These are phyloP conservation scores for Kodamaea sagamina DNA, from an alignment of 805 yeast species.

Conservation along the genomic window DNA sequence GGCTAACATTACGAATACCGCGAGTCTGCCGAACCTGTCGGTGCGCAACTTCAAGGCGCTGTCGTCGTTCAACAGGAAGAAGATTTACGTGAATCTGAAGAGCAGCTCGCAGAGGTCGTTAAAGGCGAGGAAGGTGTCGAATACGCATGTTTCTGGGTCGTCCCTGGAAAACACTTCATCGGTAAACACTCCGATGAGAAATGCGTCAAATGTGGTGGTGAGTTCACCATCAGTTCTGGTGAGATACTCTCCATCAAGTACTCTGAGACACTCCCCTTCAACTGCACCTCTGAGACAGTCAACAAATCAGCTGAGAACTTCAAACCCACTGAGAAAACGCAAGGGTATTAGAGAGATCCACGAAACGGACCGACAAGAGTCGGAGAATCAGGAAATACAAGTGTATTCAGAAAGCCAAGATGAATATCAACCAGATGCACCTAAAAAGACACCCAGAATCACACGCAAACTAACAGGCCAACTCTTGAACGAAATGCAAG, in stretches of 20 bases:
- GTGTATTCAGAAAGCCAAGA: too few species aligned
- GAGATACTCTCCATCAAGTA: too few species aligned
- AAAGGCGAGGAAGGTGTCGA: constrained; percentile 29
- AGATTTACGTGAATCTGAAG: constrained; percentile 15
- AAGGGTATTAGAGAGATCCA: not conserved
- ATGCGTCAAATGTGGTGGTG: too few species aligned
- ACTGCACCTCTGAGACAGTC: too few species aligned
- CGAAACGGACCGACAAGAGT: too few species aligned
- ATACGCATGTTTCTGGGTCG: constrained; percentile 13
- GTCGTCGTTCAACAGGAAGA: constrained; percentile 39
- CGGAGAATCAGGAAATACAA: too few species aligned
- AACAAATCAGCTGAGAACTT: too few species aligned
- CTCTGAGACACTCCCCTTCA: too few species aligned
- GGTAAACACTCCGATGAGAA: constrained; percentile 2
- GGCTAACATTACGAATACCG: constrained; percentile 36
- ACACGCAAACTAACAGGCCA: not conserved
- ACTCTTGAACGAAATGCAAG: not conserved
- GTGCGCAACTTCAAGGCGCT: constrained; percentile 37
- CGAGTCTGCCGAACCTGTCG: constrained; percentile 19
- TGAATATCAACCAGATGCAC: not conserved
- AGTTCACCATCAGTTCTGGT: too few species aligned
- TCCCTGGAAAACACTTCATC: not conserved
- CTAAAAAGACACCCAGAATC: not conserved
- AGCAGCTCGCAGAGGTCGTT: constrained; percentile 13
- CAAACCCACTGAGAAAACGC: not conserved